These are phyloP conservation scores for Lachnellula hyalina DNA, from an alignment of 2,329 filamentous ascomycete genomes.

Conservation along the genomic window DNA sequence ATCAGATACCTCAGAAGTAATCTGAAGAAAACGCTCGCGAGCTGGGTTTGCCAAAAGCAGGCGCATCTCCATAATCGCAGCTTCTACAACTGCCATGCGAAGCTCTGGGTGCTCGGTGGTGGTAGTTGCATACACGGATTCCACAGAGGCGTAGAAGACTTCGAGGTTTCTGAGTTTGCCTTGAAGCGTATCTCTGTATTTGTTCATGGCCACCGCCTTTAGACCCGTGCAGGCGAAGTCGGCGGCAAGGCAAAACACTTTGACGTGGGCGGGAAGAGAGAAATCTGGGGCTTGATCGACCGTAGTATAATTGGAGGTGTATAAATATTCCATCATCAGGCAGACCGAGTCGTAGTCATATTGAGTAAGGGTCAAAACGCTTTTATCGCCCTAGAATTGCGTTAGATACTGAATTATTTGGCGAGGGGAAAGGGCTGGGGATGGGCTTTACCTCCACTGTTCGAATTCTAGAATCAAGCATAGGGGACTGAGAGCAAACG, in stretches of 20 bases:
- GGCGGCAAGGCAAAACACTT: constrained; percentile 16
- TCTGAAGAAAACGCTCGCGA: constrained; percentile 6
- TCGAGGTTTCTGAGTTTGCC: constrained; percentile 7
- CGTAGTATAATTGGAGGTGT: constrained; percentile 16
- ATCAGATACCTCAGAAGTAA: constrained; percentile 11
- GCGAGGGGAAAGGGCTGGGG: not conserved
- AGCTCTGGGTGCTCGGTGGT: constrained; percentile 4
- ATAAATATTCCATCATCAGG: constrained; percentile 22
- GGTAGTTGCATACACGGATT: constrained; percentile 10
- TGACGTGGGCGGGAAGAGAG: constrained; percentile 13
- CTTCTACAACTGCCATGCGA: constrained; percentile 13
- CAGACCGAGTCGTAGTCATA: constrained; percentile 8
- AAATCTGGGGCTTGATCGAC: not conserved
- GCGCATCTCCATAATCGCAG: constrained; percentile 15
- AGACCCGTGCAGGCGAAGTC: constrained; percentile 11
- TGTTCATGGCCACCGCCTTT: constrained; percentile 3
- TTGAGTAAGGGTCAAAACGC: constrained; percentile 11
- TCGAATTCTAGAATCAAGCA: constrained; percentile 18
- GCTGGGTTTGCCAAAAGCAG: constrained; percentile 8
- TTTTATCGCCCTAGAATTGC: not conserved
- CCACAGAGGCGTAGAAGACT: constrained; percentile 9
- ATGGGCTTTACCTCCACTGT: not conserved
- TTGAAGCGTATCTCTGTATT: constrained; percentile 12
- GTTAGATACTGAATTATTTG: not conserved
- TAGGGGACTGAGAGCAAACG: constrained; percentile 20